A percentile compares a stretch with the other conserved stretches of the same genome.
Conservation (phyloP, 2,329 filamentous ascomycete species). For the Epicoccum nigrum region DNA sequence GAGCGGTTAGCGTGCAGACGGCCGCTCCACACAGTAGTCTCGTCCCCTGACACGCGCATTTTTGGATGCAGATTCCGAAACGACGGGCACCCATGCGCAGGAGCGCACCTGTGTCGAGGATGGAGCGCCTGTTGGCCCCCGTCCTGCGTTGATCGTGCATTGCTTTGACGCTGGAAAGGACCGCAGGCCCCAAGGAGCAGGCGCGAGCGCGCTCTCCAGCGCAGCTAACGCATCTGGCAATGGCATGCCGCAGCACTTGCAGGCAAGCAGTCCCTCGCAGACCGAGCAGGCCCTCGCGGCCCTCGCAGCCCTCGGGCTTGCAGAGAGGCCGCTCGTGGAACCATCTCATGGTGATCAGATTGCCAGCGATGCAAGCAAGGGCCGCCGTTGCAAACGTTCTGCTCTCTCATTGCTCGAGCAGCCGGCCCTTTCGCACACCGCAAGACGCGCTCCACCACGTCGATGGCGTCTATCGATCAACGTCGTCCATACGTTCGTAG, state of each 20-base stretch:
- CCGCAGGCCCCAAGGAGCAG: not conserved
- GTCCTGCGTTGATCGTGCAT: conserved; percentile 26
- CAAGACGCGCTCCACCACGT: conserved; percentile 27
- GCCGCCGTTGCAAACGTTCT: conserved; percentile 16
- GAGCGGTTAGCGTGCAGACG: conserved; percentile 18
- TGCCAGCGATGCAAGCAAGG: conserved; percentile 17
- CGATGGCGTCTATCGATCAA: conserved; percentile 33
- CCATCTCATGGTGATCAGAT: no score
- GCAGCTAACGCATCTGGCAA: not conserved
- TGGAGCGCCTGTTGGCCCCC: conserved; percentile 20
- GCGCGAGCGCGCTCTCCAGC: not conserved
- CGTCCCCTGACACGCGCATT: conserved; percentile 18
- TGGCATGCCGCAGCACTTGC: not conserved
- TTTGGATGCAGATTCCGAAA: conserved; percentile 30
- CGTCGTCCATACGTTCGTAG: conserved; percentile 31
- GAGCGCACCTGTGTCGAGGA: conserved; percentile 21
- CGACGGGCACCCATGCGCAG: conserved; percentile 31
- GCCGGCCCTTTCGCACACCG: conserved; percentile 29
- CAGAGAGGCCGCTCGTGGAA: no score
- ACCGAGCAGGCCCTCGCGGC: not conserved
- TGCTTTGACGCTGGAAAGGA: not conserved
- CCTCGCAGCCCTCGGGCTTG: not conserved
- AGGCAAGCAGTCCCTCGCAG: not conserved
- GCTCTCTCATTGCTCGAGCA: conserved; percentile 34
- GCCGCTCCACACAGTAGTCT: conserved; percentile 10